phyloP scores from a whole-genome alignment of 2,329 filamentous ascomycete species.

The Capronia americana region DNA sequence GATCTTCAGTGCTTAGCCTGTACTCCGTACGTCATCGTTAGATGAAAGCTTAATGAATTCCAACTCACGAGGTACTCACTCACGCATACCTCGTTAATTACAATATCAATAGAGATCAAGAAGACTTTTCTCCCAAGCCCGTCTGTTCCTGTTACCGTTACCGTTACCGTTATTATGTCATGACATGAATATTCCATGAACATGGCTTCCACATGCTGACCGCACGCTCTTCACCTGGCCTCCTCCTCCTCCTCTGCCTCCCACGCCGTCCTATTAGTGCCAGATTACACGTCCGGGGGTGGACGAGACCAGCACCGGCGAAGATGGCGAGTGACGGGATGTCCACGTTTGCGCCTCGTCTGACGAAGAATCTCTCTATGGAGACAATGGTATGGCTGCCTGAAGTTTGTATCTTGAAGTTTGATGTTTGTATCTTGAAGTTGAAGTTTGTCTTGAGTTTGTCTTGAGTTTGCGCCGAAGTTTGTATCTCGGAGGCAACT shows the following conservation, averaged over 20 bases:
- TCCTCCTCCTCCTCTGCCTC: neutral
- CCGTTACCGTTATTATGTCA: neutral
- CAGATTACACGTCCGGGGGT: neutral
- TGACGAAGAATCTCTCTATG: slow-evolving; percentile 36
- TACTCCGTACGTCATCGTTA: too few relatives aligned
- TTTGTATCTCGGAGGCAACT: neutral
- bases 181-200: neutral
- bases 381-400: slow-evolving; percentile 35
- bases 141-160: neutral
- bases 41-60: too few relatives aligned
- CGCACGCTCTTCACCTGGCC: neutral
- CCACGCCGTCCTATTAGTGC: too few relatives aligned
- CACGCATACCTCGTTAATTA: neutral
- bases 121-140: neutral
- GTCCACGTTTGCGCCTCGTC: slow-evolving; percentile 35
- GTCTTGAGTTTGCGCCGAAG: neutral
- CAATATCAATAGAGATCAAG: neutral
- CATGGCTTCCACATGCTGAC: neutral
- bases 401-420: neutral
- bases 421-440: neutral
- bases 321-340: slow-evolving; percentile 37
- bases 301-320: neutral
- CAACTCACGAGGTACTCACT: too few relatives aligned
- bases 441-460: too few relatives aligned
- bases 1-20: too few relatives aligned